phyloP scores from a whole-genome alignment of 805 yeast species.

The Teunomyces aglyptinius region DNA sequence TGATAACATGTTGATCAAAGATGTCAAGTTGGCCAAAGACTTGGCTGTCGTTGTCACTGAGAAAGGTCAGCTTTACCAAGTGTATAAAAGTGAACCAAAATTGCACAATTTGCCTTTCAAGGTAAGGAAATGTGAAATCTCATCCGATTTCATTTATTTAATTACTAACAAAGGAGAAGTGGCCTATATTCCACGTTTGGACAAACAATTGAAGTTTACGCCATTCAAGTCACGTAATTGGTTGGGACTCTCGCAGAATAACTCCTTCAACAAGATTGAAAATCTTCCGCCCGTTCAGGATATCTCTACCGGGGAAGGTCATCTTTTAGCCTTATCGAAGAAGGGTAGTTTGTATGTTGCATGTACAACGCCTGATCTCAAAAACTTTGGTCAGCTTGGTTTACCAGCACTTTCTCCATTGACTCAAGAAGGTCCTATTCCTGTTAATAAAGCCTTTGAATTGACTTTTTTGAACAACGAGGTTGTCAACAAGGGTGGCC shows the following conservation, averaged over 20 bases:
- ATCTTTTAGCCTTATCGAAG: conserved; percentile 61
- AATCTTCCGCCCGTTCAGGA: conserved; percentile 28
- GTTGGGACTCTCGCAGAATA: conserved; percentile 17
- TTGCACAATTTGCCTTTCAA: conserved; percentile 27
- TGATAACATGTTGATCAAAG: conserved; percentile 56
- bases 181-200: conserved; percentile 28
- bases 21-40: conserved; percentile 50
- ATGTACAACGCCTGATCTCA: conserved; percentile 45
- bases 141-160: conserved; percentile 51
- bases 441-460: conserved; percentile 38
- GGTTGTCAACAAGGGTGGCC: conserved; percentile 19
- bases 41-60: conserved; percentile 59
- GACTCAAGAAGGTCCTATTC: conserved; percentile 33
- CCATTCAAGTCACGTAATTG: conserved; percentile 17
- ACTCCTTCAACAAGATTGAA: conserved; percentile 5
- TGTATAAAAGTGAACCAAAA: conserved; percentile 30
- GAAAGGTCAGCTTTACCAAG: conserved; percentile 76
- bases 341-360: conserved; percentile 61
- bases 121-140: conserved; percentile 34
- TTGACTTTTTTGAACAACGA: conserved; percentile 57
- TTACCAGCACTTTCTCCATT: conserved; percentile 70
- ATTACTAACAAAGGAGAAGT: conserved; percentile 47
- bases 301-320: conserved; percentile 61
- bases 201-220: conserved; percentile 13
- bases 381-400: conserved; percentile 77